Evolutionary conservation across 768 basidiomycete genomes (phyloP).

Genomic region (Xerocomellus amylosporus): DNA sequence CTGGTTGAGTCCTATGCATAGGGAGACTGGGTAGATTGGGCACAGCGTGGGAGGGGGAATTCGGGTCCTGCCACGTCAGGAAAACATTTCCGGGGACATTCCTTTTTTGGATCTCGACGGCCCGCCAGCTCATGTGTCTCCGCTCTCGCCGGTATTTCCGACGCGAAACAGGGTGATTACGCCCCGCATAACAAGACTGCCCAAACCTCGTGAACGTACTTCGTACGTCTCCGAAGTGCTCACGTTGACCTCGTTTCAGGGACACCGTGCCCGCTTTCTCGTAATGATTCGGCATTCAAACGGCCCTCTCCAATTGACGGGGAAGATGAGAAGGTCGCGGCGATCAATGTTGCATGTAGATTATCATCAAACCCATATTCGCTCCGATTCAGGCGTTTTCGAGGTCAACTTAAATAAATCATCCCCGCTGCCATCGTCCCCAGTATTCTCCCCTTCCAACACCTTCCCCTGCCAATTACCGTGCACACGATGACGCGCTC

Average conservation of each 20-base stretch:
- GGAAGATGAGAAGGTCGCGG: slow-evolving; percentile 32
- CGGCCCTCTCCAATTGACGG: slow-evolving; percentile 31
- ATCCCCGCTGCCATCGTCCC: slow-evolving; percentile 9
- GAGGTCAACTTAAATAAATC: slow-evolving; percentile 27
- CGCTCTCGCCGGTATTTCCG: background rate
- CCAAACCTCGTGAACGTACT: slow-evolving; percentile 4
- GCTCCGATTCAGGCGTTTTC: slow-evolving; percentile 29
- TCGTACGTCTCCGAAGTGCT: slow-evolving; percentile 13
- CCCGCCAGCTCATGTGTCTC: background rate
- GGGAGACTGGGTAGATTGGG: background rate
- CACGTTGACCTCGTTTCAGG: slow-evolving; percentile 28
- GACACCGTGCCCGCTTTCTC: slow-evolving; percentile 29
- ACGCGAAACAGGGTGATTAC: slow-evolving; percentile 6
- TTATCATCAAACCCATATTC: slow-evolving; percentile 36
- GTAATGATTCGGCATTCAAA: slow-evolving; percentile 34
- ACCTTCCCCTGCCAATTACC: background rate
- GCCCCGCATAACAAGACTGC: slow-evolving; percentile 4
- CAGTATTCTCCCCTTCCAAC: slow-evolving; percentile 5
- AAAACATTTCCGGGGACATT: background rate
- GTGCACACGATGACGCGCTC: slow-evolving; percentile 1
- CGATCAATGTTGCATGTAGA: slow-evolving; percentile 37
- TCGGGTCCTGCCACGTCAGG: background rate
- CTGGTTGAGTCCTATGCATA: slow-evolving; percentile 7
- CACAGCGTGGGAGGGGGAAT: background rate
- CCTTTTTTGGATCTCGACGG: slow-evolving; percentile 3